Evolutionary conservation across 257 asterid species (phyloP).

Genomic region (Penstemon barbatus): DNA sequence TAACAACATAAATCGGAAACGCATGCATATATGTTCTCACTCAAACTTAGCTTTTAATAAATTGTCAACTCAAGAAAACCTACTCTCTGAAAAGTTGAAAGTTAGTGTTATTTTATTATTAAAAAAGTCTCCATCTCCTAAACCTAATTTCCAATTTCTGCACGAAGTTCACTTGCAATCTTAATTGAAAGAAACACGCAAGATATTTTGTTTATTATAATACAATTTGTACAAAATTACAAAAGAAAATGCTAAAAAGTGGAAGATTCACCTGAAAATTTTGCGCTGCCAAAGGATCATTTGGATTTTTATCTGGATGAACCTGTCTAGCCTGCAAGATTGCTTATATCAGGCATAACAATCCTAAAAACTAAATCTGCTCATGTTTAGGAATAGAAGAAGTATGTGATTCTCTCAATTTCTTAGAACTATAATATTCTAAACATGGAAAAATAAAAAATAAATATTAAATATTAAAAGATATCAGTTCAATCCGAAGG

Average conservation of each 20-base stretch:
- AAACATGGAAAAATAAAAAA: constrained; percentile 13
- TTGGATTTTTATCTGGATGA: constrained; percentile 98
- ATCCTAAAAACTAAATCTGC: constrained; percentile 17
- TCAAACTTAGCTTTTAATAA: neutral
- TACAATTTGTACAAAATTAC: constrained; percentile 12
- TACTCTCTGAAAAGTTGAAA: neutral
- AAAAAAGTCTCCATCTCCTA: neutral
- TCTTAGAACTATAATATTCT: neutral
- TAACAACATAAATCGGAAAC: neutral
- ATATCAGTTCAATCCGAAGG: constrained; percentile 6
- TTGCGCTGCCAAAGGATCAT: constrained; percentile 93
- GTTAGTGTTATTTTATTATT: neutral
- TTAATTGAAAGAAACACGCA: constrained; percentile 10
- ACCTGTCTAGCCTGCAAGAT: constrained; percentile 89
- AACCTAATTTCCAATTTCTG: constrained; percentile 4
- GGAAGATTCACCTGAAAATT: constrained; percentile 72
- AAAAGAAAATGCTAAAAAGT: constrained; percentile 18
- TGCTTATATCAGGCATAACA: constrained; percentile 22
- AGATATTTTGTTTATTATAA: constrained; percentile 11
- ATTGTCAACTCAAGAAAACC: neutral
- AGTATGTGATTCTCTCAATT: neutral
- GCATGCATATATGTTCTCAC: neutral
- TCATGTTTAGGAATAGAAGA: constrained; percentile 1
- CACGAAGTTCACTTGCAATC: constrained; percentile 3
- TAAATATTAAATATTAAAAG: constrained; percentile 19